Conservation (phyloP, 306 rosid species). For the Gleditsia sinensis region DNA sequence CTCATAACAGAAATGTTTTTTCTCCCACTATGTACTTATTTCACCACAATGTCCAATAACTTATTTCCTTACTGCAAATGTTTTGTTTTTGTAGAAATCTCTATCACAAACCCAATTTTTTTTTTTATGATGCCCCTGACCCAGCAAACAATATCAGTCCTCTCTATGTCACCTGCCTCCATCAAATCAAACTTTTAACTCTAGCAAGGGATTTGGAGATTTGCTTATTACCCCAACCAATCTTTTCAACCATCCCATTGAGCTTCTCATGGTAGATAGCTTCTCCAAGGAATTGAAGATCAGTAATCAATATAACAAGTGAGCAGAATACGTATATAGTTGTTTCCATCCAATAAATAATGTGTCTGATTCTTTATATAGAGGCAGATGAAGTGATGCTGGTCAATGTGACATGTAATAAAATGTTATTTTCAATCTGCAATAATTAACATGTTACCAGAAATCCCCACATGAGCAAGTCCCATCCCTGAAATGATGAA, state of each 20-base stretch:
- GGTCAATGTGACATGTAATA: background rate
- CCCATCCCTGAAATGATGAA: conserved; percentile 18
- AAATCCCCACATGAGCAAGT: conserved; percentile 5
- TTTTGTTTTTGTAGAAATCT: no score
- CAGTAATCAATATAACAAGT: background rate
- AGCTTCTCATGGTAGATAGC: background rate
- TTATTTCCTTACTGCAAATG: no score
- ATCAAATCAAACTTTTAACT: background rate
- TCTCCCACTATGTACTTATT: no score
- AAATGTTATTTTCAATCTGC: background rate
- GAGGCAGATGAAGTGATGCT: background rate
- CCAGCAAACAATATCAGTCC: background rate
- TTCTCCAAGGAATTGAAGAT: background rate
- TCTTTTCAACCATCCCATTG: background rate
- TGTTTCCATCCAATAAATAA: background rate
- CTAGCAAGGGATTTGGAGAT: background rate
- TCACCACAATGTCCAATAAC: no score
- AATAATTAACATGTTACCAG: background rate
- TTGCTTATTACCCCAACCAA: background rate
- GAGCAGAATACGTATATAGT: background rate
- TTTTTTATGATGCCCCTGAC: background rate
- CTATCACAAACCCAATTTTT: no score
- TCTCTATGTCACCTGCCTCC: background rate
- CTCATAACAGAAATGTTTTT: no score
- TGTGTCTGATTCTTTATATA: background rate